phyloP scores from a whole-genome alignment of 768 basidiomycete species.

The Leccinum barrowsii region DNA sequence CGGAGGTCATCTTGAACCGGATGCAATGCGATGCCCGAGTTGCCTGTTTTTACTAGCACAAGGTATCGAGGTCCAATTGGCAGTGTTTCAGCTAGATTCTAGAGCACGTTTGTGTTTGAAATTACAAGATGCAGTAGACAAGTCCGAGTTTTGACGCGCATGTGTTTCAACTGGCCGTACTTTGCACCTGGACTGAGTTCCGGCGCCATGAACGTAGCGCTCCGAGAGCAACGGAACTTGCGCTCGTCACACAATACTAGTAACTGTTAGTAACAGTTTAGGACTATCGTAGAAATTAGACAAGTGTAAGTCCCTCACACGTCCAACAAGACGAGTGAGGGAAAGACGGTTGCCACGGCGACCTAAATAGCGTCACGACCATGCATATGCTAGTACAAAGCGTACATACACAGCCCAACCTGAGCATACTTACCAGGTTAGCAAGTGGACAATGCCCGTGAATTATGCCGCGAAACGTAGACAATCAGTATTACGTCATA shows the following conservation, averaged over 20 bases:
- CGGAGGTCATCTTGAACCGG: constrained; percentile 9
- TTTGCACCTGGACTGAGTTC: not conserved
- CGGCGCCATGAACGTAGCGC: not conserved
- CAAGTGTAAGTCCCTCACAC: too few species aligned
- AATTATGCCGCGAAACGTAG: not conserved
- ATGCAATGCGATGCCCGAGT: too few species aligned
- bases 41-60: not conserved
- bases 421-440: too few species aligned
- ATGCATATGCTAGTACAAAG: too few species aligned
- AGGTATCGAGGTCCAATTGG: not conserved
- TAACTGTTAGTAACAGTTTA: too few species aligned
- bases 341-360: too few species aligned
- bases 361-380: too few species aligned
- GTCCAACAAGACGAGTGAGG: too few species aligned
- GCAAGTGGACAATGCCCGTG: not conserved
- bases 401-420: too few species aligned
- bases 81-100: not conserved
- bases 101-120: not conserved
- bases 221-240: too few species aligned
- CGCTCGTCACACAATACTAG: too few species aligned
- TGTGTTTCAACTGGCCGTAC: not conserved
- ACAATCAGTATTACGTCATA: not conserved
- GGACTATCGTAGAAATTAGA: too few species aligned
- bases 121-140: not conserved
- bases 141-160: not conserved